Evolutionary conservation across 176 grass and related monocot species (phyloP), one percentile per base, ranked within the genome.

Genomic region (Zizania latifolia): DNA sequence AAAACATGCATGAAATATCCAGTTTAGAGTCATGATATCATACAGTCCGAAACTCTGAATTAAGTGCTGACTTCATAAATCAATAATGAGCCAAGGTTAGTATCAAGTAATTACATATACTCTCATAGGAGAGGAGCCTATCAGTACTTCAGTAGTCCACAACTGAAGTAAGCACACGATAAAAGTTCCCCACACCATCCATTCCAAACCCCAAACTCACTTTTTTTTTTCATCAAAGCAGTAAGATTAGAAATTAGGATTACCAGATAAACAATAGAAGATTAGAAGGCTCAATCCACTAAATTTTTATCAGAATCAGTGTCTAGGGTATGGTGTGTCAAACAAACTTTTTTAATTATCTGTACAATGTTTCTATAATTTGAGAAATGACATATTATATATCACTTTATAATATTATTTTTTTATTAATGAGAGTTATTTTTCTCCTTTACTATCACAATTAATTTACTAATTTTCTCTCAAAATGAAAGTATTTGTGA

Each of bases 171-270:
- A n/a, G n/a, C n/a, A n/a, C n/a, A n/a, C n/a, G n/a, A n/a, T n/a
- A n/a, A n/a, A n/a, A 68, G 44, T 39, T 45, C 56, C 0, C 0
- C 21, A n/a, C 31, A 6, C 12, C 16, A 7, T 11, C 7, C 17
- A 33, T 48, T 45, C 16, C 35, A 36, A 58, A 73, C 31, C 17
- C 10, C 3, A 37, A 10, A 37, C 26, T 44, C 3, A 43, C 13
- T 62, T n/a, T n/a, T n/a, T n/a, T n/a, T 76, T 58, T 48, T n/a
- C n/a, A 71, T 70, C 13, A 33, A 62, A 70, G 17, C 28, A 29
- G 46, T 55, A 22, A 10, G 13, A 19, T 23, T 44, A 66, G 1
- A 30, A 27, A 48, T 46, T 38, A 26, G 40, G 19, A 74, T 24
- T 51, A 68, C 4, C 17, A 14, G 36, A 36, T 69, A 39, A 16